Evolutionary conservation across 305 asterid genomes (phyloP), one percentile per base, ranked within the genome.

Genomic region (Solanum hybrid): DNA sequence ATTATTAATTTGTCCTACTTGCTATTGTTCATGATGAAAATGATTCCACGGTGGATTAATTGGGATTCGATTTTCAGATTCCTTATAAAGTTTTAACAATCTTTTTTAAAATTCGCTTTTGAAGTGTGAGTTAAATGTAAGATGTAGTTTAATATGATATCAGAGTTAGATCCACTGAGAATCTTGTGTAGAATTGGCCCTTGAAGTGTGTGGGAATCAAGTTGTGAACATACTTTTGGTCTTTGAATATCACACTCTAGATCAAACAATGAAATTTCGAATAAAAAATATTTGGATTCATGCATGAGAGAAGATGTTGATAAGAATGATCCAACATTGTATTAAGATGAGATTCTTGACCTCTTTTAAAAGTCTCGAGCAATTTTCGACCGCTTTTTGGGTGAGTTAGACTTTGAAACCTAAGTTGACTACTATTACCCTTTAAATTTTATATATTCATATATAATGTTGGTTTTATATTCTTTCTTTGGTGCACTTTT

Each of bases 301-400:
- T 70, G 1, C 15, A 2, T 26, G 8, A 24, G 7, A 70, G 17
- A 0, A 10, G 2, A 6, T 70, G 4, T 70, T 70, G 77, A 70
- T 70, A 11, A 11, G 8, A 24, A 70, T 1, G 8, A 70, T 24
- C 15, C 4, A 1, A 57, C 22, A 17, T 3, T 57, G 24, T 57
- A 57, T 70, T 0, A 5, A 24, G 8, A 70, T 0, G 3, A 4
- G 15, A 70, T 24, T 24, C 0, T 2, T 70, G 8, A 2, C 2
- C 15, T 70, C 57, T 26, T 70, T 70, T 70, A 24, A 70, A 70
- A 24, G 2, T 6, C 6, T 70, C 14, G 4, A 68, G 4, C 3
- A 70, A 70, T 24, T 24, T 0, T 24, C 1, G 7, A 10, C 0
- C 2, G n/a, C 13, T 10, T 70, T 70, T 10, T 2, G 31, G 15